Evolutionary conservation across 2,329 filamentous ascomycete genomes (phyloP), one percentile per base, ranked within the genome.

Genomic region (Aspergillus fischeri): DNA sequence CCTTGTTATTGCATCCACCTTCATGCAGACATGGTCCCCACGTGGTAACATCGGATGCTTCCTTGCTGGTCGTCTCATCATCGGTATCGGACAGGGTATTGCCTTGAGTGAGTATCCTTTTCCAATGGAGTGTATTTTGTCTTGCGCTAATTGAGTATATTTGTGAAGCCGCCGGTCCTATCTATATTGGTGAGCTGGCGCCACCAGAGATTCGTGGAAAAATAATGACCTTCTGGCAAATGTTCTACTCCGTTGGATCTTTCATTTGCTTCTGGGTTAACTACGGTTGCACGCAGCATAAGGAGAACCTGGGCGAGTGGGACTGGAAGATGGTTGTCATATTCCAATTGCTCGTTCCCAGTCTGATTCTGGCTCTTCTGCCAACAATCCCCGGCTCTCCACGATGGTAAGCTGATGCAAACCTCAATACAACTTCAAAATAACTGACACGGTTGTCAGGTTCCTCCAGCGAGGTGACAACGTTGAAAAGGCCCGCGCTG

Each of bases 291-390:
- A 79, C 80, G 38, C 78, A 84, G 66, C 75, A 88, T 71, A 75
- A 77, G 47, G 64, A 75, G 45, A 75, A 64, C 45, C 80, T 89
- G 4, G 87, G 87, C 42, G 78, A 90, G 63, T 89, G 87, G 87
- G 86, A 89, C 72, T 90, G 87, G 87, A 84, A 82, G 65, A 83
- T 89, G 77, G 85, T 90, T 14, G 83, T 89, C 60, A 85, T 90
- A 60, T 89, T 90, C 78, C 87, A 90, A 73, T 78, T 89, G 51
- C 71, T 90, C n/a, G 80, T 89, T 25, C 87, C 87, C 1, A 62
- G 81, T 52, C 65, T 89, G 57, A 86, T 90, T 70, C 74, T 89
- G 24, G 62, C 73, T 3, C 79, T 86, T 38, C 76, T 90, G 14
- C 86, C 86, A 44, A 87, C 86, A 68, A 82, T 88, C 60, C 86